Percentiles rank a stretch among this genome's conserved stretches.
phyloP scores from a whole-genome alignment of 108 stramenopile species.

The Aurantiochytrium sp. region DNA sequence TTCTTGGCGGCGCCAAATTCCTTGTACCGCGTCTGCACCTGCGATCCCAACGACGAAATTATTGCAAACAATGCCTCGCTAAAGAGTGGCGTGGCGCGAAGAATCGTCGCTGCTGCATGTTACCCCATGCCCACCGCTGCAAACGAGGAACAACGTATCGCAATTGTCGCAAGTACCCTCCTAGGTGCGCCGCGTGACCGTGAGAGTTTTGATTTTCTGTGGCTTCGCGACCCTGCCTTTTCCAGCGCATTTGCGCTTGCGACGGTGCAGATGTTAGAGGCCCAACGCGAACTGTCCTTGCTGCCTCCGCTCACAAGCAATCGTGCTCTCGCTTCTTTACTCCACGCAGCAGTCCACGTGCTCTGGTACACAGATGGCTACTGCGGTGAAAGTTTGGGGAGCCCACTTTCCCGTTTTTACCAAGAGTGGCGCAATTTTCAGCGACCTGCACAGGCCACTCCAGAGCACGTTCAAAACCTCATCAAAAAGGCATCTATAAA shows the following conservation, averaged over 20 bases:
- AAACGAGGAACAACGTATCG: background rate
- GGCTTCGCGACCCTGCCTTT: background rate
- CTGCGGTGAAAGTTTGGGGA: background rate
- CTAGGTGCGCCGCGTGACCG: background rate
- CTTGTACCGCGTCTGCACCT: background rate
- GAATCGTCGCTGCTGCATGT: background rate
- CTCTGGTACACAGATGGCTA: background rate
- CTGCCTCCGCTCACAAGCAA: background rate
- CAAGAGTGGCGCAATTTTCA: background rate
- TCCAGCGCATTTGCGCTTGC: background rate
- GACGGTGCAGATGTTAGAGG: background rate
- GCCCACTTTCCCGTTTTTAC: background rate
- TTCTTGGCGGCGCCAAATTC: background rate
- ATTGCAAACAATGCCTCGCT: background rate
- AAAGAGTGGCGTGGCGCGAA: background rate
- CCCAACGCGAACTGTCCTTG: background rate
- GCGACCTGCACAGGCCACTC: background rate
- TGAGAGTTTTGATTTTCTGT: background rate
- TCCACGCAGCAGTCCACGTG: background rate
- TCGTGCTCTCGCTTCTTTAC: background rate
- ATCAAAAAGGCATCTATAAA: background rate
- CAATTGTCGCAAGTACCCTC: background rate
- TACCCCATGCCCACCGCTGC: background rate
- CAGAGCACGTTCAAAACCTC: background rate
- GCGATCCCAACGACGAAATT: conserved; percentile 13